These are phyloP conservation scores for Tothia fuscella DNA, from an alignment of 2,329 filamentous ascomycete species.

Conservation along the genomic window DNA sequence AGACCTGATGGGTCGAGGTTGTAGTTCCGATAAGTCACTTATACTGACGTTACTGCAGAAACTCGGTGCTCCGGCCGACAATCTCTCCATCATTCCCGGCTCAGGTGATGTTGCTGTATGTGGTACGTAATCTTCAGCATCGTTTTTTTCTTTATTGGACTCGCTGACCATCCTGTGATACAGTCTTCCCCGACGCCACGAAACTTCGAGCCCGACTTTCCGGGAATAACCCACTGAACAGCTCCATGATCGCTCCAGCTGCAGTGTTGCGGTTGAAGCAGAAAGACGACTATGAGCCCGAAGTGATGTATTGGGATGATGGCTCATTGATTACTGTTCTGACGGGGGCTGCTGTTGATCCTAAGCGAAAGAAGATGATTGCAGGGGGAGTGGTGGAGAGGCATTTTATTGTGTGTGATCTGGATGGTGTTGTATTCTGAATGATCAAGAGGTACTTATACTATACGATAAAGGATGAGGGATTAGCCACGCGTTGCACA, in stretches of 20 bases:
- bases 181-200: background rate
- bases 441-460: too few relatives aligned
- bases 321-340: background rate
- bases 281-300: background rate
- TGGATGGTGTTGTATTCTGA: background rate
- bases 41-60: background rate
- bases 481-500: too few relatives aligned
- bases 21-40: too few relatives aligned
- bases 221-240: background rate
- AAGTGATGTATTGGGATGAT: conserved; percentile 2
- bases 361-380: background rate
- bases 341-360: background rate
- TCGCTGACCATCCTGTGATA: background rate
- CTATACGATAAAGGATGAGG: too few relatives aligned
- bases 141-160: background rate
- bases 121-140: background rate
- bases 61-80: background rate
- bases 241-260: background rate
- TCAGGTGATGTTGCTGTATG: background rate
- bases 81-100: background rate
- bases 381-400: conserved; percentile 1
- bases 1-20: too few relatives aligned
- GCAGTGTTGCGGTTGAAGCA: background rate
- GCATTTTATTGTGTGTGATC: conserved; percentile 2
- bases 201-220: background rate